Base-by-base conservation (phyloP, 2,329 filamentous ascomycete species). In the Calonectria montana region DNA sequence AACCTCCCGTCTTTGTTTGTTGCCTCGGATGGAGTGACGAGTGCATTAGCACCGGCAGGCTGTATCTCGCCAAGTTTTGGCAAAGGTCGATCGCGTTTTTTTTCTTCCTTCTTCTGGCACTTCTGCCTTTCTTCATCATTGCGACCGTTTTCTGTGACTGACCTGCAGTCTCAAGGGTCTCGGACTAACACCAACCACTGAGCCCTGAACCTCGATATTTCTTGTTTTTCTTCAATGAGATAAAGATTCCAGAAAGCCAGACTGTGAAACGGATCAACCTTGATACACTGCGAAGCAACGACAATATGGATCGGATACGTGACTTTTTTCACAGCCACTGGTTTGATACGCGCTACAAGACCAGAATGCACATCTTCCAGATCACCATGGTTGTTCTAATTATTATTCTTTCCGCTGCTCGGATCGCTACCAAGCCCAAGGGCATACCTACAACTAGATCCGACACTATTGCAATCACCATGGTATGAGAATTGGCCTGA, bases 401-500 rank as follows among this genome's bases (percentile, higher is more conserved):
- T 3, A 47, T 77, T 3, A 66, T 53, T 12, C 59, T 77, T 23
- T 66, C 75, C 12, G 74, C 72, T 3, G 71, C 48, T n/a, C 62
- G 71, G 0, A 27, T 76, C 4, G 67, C 66, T 0, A 77, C 76
- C 1, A 67, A 65, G 13, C 75, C 75, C 16, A 50, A 57, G 5
- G 29, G 68, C 0, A 67, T 75, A 8, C 75, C 62, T 0, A 74
- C 74, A 13, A 75, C 29, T 0, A 66, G 76, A 37, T 69, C 73
- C 5, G 76, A 77, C 1, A 76, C 75, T 0, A 48, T 77, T 25
- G 76, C 64, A 0, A 77, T 77, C 0, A 77, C 75, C 8, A 76
- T 77, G 75, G 74, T 72, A n/a, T 4, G 43, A 47, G 29, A 31
- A 25, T 15, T 10, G n/a, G 13, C 10, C n/a, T 12, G 43, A 16